phyloP scores from a whole-genome alignment of 139 green algal genomes.

The Chlamydomonas sp. region DNA sequence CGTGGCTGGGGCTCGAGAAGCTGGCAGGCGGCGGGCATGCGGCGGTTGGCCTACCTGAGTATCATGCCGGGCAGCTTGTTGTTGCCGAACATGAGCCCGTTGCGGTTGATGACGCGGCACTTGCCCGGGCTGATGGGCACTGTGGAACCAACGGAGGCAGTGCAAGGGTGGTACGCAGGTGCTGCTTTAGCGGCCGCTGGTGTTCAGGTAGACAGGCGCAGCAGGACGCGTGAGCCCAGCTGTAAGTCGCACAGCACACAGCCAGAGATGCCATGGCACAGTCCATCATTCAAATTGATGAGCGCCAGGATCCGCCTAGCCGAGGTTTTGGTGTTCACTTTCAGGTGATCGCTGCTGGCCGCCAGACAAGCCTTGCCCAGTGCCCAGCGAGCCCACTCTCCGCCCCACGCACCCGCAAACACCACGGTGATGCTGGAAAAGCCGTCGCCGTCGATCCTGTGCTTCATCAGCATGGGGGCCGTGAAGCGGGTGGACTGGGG shows the following conservation, averaged over 20 bases:
- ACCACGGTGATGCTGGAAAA: conserved; percentile 36
- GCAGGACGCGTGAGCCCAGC: too few relatives aligned
- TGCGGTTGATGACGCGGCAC: conserved; percentile 61
- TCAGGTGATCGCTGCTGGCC: too few relatives aligned
- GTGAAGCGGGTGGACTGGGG: conserved; percentile 45
- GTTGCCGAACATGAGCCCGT: conserved; percentile 51
- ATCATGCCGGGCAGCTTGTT: not conserved
- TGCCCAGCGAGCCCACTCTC: not conserved
- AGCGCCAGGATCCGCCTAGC: too few relatives aligned
- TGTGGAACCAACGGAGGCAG: not conserved
- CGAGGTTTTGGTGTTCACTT: too few relatives aligned
- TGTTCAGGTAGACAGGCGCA: too few relatives aligned
- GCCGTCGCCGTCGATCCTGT: conserved; percentile 24
- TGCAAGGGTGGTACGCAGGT: not conserved
- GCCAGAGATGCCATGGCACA: too few relatives aligned
- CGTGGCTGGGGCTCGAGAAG: not conserved
- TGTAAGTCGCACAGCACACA: too few relatives aligned
- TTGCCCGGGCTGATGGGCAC: conserved; percentile 41
- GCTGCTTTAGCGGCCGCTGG: not conserved
- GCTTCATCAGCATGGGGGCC: conserved; percentile 37
- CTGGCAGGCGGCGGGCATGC: not conserved
- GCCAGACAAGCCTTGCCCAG: not conserved
- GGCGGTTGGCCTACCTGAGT: not conserved
- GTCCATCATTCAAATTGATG: too few relatives aligned
- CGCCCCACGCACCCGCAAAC: conserved; percentile 9